Conservation (phyloP, 257 asterid genomes). For the Gentiana straminea region DNA sequence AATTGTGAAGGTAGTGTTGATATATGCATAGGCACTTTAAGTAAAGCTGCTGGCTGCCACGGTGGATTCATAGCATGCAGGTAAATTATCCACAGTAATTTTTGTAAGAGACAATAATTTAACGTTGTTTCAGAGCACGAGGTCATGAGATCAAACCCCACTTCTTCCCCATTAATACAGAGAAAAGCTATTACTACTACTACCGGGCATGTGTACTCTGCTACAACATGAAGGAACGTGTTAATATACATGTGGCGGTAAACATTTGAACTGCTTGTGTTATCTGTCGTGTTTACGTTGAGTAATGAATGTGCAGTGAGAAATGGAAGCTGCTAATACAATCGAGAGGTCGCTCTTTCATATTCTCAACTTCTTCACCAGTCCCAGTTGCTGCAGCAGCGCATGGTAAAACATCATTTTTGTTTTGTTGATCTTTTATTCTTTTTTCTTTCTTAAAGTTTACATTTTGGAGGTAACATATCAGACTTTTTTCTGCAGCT, state of each 20-base stretch:
- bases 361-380: conserved; percentile 90
- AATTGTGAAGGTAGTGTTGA: conserved; percentile 73
- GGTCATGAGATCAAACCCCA: no score
- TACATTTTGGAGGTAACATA: not conserved
- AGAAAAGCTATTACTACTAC: no score
- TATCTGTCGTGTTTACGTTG: conserved; percentile 2
- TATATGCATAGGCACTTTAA: conserved; percentile 83
- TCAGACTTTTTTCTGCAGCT: conserved; percentile 39
- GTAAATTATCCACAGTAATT: conserved; percentile 17
- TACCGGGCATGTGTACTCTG: no score
- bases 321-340: conserved; percentile 91
- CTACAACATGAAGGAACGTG: no score
- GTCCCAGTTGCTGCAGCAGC: conserved; percentile 96
- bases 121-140: no score
- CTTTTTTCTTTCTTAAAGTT: not conserved
- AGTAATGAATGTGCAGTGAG: conserved; percentile 50
- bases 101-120: no score
- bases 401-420: conserved; percentile 36
- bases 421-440: not conserved
- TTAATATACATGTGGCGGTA: no score
- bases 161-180: no score
- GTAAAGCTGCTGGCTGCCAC: conserved; percentile 98
- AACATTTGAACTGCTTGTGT: no score
- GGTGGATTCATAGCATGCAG: conserved; percentile 99
- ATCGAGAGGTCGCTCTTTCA: conserved; percentile 94